Evolutionary conservation across 1,139 yeast genomes (phyloP), one percentile per base, ranked within the genome.

Genomic region (Debaryomyces psychrophilus): DNA sequence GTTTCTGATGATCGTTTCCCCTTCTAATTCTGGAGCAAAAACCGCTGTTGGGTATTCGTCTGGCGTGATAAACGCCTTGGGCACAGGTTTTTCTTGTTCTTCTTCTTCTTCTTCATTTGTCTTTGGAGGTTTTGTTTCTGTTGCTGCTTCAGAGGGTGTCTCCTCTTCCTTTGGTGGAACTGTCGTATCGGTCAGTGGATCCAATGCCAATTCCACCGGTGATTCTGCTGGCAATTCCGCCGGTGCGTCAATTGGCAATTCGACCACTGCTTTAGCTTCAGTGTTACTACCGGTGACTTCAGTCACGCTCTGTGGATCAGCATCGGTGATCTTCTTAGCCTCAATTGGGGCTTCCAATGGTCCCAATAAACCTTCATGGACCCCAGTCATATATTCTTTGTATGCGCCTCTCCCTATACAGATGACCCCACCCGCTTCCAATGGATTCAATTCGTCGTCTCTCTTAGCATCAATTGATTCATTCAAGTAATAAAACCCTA

Each of bases 361-460:
- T 0, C 99, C 99, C 43, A 95, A 69, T 61, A 95, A 76, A 7
- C 99, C 99, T 68, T 95, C 99, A 59, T 93, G 97, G 8, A 95
- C 65, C 6, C 99, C 99, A 44, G 81, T 79, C 47, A 95, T 65
- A 61, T 89, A 95, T 70, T 95, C 99, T 64, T 92, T 93, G 65
- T 82, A 93, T 0, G 98, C 93, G 47, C 99, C 99, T 62, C 99
- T 78, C 2, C 99, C 99, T 27, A 95, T 71, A 64, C 97, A 89
- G 20, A 95, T 79, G 11, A 90, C 85, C 42, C 99, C 99, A 17
- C 97, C 97, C 7, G 85, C 80, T 25, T 72, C 64, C 8, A 64
- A 59, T 6, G 76, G 76, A 45, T 50, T 73, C 70, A 20, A 53
- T 51, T 11, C 65, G 58, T 84, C 89, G 47, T 83, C 86, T 46